phyloP scores from a whole-genome alignment of 2,329 filamentous ascomycete genomes.

The Cyphellophora attinorum region DNA sequence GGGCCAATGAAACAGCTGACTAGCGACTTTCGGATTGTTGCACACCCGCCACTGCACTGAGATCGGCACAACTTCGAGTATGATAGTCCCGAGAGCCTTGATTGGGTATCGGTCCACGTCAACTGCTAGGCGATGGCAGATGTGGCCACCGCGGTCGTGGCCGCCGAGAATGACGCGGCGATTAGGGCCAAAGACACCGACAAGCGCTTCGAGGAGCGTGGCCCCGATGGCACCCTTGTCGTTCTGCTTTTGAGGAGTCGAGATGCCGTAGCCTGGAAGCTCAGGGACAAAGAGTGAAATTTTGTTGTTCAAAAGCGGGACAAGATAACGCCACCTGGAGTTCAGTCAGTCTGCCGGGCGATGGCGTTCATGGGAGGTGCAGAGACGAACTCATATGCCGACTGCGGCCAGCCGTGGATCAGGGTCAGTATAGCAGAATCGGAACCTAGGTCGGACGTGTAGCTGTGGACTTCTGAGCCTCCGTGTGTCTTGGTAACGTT shows the following conservation, averaged over 20 bases:
- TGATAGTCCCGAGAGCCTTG: conserved; percentile 27
- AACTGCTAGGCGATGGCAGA: conserved; percentile 38
- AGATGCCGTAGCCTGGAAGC: conserved; percentile 19
- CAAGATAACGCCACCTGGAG: conserved; percentile 3
- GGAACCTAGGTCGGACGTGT: conserved; percentile 12
- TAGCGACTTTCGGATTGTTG: conserved; percentile 23
- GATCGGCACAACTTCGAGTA: conserved; percentile 42
- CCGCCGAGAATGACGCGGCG: conserved; percentile 34
- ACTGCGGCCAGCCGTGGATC: conserved; percentile 19
- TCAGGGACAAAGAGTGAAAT: conserved; percentile 17
- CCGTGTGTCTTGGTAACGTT: conserved; percentile 14
- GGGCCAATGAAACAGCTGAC: conserved; percentile 39
- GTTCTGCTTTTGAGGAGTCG: conserved; percentile 9
- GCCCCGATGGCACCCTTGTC: conserved; percentile 31
- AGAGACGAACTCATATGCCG: conserved; percentile 15
- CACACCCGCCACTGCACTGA: conserved; percentile 34
- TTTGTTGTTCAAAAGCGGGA: conserved; percentile 11
- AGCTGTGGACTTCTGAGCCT: conserved; percentile 16
- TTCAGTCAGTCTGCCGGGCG: too few relatives aligned
- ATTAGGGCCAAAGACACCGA: conserved; percentile 21
- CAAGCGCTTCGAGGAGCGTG: conserved; percentile 29
- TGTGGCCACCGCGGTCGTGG: conserved; percentile 40
- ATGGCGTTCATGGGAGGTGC: too few relatives aligned
- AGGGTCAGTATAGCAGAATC: conserved; percentile 15
- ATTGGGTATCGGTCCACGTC: conserved; percentile 23